Evolutionary conservation across 2,329 filamentous ascomycete genomes (phyloP).

Genomic region (Sporothrix brunneoviolacea): DNA sequence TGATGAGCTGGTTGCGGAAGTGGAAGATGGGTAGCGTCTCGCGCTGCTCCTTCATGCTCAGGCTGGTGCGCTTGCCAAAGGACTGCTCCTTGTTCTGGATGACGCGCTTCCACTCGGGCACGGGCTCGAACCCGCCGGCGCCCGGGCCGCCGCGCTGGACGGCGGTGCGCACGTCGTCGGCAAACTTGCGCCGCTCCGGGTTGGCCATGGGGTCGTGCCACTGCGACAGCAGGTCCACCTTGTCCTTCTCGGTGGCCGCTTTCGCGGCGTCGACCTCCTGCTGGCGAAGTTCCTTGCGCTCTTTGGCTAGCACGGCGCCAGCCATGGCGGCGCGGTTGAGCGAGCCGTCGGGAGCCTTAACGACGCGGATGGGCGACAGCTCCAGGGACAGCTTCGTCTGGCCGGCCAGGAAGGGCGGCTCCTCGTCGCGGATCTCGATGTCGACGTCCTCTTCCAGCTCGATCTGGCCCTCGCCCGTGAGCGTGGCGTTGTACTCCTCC

Average conservation of each 20-base stretch:
- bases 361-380: constrained; percentile 87
- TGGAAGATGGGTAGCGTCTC: constrained; percentile 83
- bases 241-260: constrained; percentile 69
- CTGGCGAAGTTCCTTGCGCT: constrained; percentile 80
- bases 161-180: constrained; percentile 73
- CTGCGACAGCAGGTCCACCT: constrained; percentile 78
- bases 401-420: constrained; percentile 89
- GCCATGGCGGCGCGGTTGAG: constrained; percentile 95
- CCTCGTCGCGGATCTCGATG: constrained; percentile 93
- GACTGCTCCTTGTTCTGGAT: constrained; percentile 73
- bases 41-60: constrained; percentile 93
- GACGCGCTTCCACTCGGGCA: constrained; percentile 90
- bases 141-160: constrained; percentile 36
- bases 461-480: constrained; percentile 79
- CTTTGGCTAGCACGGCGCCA: constrained; percentile 79
- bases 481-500: constrained; percentile 83
- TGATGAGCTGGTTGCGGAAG: constrained; percentile 79
- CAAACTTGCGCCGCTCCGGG: constrained; percentile 80
- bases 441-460: constrained; percentile 95
- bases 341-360: constrained; percentile 97
- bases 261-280: constrained; percentile 79
- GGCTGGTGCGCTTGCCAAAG: constrained; percentile 76
- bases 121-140: constrained; percentile 40
- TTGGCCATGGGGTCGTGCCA: constrained; percentile 97
- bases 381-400: constrained; percentile 96